phyloP scores from a whole-genome alignment of 2,329 filamentous ascomycete species.

The Aureobasidium mangrovei region DNA sequence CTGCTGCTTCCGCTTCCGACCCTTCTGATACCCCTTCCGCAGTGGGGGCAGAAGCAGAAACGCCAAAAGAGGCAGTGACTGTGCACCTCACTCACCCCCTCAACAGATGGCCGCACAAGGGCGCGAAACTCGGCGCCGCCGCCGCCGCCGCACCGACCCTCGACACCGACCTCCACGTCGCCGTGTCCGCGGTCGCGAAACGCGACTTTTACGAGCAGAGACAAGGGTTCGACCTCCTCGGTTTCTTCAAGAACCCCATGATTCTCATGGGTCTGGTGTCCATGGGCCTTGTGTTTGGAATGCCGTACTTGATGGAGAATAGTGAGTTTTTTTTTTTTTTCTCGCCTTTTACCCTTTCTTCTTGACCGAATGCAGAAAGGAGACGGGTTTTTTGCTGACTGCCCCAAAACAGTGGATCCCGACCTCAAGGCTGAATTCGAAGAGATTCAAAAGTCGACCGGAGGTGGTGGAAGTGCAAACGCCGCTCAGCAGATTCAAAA shows the following conservation, averaged over 20 bases:
- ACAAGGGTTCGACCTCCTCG: conserved; percentile 56
- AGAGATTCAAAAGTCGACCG: conserved; percentile 69
- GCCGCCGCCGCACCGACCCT: conserved; percentile 21
- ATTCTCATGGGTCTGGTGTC: conserved; percentile 83
- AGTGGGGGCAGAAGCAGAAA: conserved; percentile 20
- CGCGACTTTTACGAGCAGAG: conserved; percentile 75
- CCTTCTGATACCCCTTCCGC: conserved; percentile 25
- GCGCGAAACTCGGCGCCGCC: conserved; percentile 45
- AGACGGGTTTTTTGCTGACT: conserved; percentile 14
- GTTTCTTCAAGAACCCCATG: conserved; percentile 89
- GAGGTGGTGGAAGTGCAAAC: conserved; percentile 16
- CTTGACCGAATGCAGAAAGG: neutral
- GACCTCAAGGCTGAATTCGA: conserved; percentile 90
- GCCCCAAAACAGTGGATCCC: conserved; percentile 69
- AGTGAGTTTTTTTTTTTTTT: conserved; percentile 51
- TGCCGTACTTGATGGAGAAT: conserved; percentile 93
- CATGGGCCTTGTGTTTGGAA: conserved; percentile 75
- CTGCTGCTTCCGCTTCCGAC: neutral
- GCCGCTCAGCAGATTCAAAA: conserved; percentile 50
- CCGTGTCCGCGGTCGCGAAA: conserved; percentile 50
- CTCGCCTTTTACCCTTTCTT: neutral
- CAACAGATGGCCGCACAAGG: conserved; percentile 83
- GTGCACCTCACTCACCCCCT: conserved; percentile 82
- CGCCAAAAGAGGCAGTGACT: conserved; percentile 40
- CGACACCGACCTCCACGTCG: conserved; percentile 43